Evolutionary conservation across 345 rosid genomes (phyloP), one percentile per base, ranked within the genome.

Genomic region (Laguncularia racemosa): DNA sequence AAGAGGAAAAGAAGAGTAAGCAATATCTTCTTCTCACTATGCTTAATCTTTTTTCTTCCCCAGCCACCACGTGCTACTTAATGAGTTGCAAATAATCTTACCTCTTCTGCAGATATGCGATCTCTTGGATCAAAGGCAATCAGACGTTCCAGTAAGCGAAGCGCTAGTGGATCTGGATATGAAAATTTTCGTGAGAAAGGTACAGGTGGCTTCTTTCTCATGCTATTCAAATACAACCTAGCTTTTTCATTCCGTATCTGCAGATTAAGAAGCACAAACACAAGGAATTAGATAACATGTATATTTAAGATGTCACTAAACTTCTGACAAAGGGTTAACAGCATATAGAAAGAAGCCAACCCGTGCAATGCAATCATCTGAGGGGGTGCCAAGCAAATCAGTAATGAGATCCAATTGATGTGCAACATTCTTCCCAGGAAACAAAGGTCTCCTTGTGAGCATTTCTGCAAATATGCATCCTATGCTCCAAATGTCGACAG

Each of bases 381-480:
- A 67, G 12, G 97, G 99, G 46, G 95, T 85, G 75, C 99, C 97
- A 66, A 93, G 95, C 80, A 93, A 73, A 85, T 93, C 97, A 47
- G 99, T 93, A 52, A 89, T 89, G 19, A 93, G 79, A 47, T 93
- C 97, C 65, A 93, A 80, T 68, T 89, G 84, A 58, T 93, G 89
- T 48, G 77, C 96, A 52, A 93, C 99, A 71, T 93, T 87, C 79
- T 87, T 93, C 56, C 99, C 99, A 46, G 97, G 95, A 70, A 93
- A 93, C 79, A 93, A 74, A 1, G 99, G 96, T 60, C 83, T 85
- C 46, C 96, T 97, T 0, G 85, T 87, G 23, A 93, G 68, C 86
- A 93, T 75, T 77, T 93, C 99, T 2, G 90, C 97, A 78, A 84
- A 93, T 77, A 93, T 93, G 73, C 99, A 93, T 38, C 99, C 99